Conservation (phyloP, 2,329 filamentous ascomycete species). For the Endoconidiophora polonica region DNA sequence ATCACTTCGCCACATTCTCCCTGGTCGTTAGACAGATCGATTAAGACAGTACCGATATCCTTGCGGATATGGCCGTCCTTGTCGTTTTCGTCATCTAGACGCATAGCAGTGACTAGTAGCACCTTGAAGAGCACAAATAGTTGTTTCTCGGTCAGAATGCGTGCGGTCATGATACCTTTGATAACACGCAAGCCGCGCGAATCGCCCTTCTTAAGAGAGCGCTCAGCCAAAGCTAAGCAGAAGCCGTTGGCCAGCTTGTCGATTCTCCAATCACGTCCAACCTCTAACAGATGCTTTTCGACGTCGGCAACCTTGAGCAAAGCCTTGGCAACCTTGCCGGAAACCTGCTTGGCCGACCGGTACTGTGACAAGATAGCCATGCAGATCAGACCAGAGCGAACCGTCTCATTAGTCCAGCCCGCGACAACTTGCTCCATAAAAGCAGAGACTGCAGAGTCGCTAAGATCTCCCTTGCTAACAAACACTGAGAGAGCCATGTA, state of each 20-base stretch:
- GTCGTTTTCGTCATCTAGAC: constrained; percentile 38
- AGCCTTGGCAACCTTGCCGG: constrained; percentile 51
- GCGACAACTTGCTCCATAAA: constrained; percentile 78
- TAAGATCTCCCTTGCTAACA: constrained; percentile 63
- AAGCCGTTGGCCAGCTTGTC: constrained; percentile 58
- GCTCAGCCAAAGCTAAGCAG: constrained; percentile 47
- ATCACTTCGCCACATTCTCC: constrained; percentile 46
- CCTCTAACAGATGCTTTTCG: constrained; percentile 38
- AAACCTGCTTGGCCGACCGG: constrained; percentile 51
- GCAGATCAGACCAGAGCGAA: constrained; percentile 59
- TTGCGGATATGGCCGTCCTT: constrained; percentile 40
- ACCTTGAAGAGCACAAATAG: constrained; percentile 48
- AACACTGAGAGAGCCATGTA: constrained; percentile 85
- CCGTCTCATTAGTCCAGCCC: constrained; percentile 60
- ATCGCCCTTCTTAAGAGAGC: constrained; percentile 43
- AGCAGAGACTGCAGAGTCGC: constrained; percentile 63
- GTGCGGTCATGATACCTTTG: constrained; percentile 41
- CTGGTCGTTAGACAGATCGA: constrained; percentile 43
- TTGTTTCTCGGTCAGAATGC: constrained; percentile 46
- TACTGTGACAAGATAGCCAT: constrained; percentile 70
- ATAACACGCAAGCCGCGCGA: constrained; percentile 40
- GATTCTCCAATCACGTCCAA: constrained; percentile 48
- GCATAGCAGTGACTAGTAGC: constrained; percentile 42
- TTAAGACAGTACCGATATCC: constrained; percentile 49
- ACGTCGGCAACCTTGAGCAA: constrained; percentile 48